Evolutionary conservation across 345 rosid species (phyloP).

Genomic region (Salix exigua): DNA sequence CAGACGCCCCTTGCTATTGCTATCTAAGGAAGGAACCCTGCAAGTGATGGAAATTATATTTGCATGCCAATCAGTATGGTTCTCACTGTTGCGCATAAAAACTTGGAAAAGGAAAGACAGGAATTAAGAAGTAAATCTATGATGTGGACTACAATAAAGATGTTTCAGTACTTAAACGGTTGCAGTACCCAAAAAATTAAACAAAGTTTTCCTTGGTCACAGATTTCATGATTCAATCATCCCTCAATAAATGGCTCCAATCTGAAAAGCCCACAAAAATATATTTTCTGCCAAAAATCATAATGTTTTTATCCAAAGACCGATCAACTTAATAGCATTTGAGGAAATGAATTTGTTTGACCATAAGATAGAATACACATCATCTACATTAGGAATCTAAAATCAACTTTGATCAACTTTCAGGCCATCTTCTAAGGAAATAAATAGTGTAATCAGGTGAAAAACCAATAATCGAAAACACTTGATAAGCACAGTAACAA

Average conservation of each 20-base stretch:
- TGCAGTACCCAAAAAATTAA: neutral
- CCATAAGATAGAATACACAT: neutral
- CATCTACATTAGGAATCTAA: neutral
- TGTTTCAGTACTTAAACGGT: neutral
- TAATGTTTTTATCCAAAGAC: neutral
- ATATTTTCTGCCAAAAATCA: neutral
- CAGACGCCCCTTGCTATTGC: constrained; percentile 27
- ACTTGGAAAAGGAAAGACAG: neutral
- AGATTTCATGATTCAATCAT: neutral
- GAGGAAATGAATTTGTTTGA: neutral
- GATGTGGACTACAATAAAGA: neutral
- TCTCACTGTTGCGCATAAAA: neutral
- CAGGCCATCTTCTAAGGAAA: too few relatives aligned
- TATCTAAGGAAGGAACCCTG: constrained; percentile 37
- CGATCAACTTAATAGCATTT: neutral
- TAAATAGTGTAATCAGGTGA: too few relatives aligned
- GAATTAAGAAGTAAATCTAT: neutral
- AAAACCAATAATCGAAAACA: too few relatives aligned
- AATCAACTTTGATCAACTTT: neutral
- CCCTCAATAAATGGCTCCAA: neutral
- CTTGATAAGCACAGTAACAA: too few relatives aligned
- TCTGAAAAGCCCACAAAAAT: too few relatives aligned
- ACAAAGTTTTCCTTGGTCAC: neutral
- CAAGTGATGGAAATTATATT: neutral
- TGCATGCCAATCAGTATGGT: neutral